phyloP scores from a whole-genome alignment of 1,284 basidiomycete genomes.

The Trichosporon ovoides region DNA sequence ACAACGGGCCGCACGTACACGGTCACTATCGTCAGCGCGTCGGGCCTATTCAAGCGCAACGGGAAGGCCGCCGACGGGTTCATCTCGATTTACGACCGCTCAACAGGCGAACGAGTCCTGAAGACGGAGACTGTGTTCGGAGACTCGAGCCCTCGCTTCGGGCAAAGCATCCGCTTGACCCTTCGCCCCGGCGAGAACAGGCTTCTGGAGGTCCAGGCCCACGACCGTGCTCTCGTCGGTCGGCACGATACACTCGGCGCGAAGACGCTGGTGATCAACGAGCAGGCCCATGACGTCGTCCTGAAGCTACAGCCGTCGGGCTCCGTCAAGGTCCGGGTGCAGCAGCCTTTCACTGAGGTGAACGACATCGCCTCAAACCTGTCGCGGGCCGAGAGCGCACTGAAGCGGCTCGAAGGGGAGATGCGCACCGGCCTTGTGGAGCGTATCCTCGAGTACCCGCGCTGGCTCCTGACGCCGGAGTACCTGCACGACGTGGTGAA shows the following conservation, averaged over 20 bases:
- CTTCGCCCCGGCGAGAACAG: slow-evolving; percentile 24
- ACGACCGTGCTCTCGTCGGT: slow-evolving; percentile 45
- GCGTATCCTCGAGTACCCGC: slow-evolving; percentile 39
- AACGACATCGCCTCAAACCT: slow-evolving; percentile 45
- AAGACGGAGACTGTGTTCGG: slow-evolving; percentile 46
- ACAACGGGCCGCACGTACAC: slow-evolving; percentile 41
- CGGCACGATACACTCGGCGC: slow-evolving; percentile 45
- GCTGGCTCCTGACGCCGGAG: slow-evolving; percentile 24
- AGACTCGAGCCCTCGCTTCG: slow-evolving; percentile 44
- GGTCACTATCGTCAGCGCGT: slow-evolving; percentile 38
- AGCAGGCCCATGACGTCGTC: slow-evolving; percentile 34
- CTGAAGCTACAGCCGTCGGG: slow-evolving; percentile 43
- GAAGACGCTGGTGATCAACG: slow-evolving; percentile 24
- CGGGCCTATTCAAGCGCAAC: slow-evolving; percentile 36
- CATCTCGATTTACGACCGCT: slow-evolving; percentile 34
- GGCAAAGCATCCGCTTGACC: slow-evolving; percentile 13
- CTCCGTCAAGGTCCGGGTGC: slow-evolving; percentile 42
- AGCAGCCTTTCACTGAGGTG: slow-evolving; percentile 35
- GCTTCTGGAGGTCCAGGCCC: slow-evolving; percentile 37
- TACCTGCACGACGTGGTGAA: slow-evolving; percentile 29
- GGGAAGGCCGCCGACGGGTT: slow-evolving; percentile 43
- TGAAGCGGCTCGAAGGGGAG: slow-evolving; percentile 36
- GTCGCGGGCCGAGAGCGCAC: slow-evolving; percentile 25
- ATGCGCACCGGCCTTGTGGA: slow-evolving; percentile 45
- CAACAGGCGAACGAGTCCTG: slow-evolving; percentile 34